These are phyloP conservation scores for Musa beccarii DNA, from an alignment of 176 grass and related monocot species.

Conservation along the genomic window DNA sequence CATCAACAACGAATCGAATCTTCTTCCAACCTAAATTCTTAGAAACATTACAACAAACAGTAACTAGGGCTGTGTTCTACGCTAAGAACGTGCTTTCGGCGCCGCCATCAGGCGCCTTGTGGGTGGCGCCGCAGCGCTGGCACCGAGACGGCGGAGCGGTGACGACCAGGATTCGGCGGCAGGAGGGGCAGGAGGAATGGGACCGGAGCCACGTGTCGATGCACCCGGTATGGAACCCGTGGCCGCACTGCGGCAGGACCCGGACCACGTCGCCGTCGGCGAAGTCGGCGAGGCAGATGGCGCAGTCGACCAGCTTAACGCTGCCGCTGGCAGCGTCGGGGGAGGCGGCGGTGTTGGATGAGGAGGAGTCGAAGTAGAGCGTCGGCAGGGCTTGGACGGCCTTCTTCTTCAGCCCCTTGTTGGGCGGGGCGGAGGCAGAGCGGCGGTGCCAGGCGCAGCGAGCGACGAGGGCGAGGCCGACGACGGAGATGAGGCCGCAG, in stretches of 20 bases:
- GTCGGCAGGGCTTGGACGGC: conserved; percentile 44
- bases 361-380: conserved; percentile 24
- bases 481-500: conserved; percentile 59
- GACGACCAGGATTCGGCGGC: conserved; percentile 51
- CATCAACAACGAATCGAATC: not conserved
- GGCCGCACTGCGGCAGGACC: conserved; percentile 59
- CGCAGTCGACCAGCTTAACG: conserved; percentile 44
- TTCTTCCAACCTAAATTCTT: not conserved
- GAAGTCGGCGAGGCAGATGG: conserved; percentile 74
- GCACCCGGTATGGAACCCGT: conserved; percentile 74
- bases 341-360: not conserved
- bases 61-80: not conserved
- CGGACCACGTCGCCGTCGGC: conserved; percentile 58
- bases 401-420: conserved; percentile 45
- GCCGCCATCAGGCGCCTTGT: no score
- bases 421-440: conserved; percentile 6
- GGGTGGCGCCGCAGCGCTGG: not conserved
- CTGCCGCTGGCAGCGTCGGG: not conserved
- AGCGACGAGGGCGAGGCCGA: conserved; percentile 57
- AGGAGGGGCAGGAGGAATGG: conserved; percentile 78
- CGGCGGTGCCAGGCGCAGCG: conserved; percentile 40
- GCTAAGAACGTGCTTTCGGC: conserved; percentile 7
- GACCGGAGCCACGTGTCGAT: conserved; percentile 74
- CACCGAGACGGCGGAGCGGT: not conserved
- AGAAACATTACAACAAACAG: not conserved